These are phyloP conservation scores for Primulina eburnea DNA, from an alignment of 257 asterid genomes.

Conservation along the genomic window DNA sequence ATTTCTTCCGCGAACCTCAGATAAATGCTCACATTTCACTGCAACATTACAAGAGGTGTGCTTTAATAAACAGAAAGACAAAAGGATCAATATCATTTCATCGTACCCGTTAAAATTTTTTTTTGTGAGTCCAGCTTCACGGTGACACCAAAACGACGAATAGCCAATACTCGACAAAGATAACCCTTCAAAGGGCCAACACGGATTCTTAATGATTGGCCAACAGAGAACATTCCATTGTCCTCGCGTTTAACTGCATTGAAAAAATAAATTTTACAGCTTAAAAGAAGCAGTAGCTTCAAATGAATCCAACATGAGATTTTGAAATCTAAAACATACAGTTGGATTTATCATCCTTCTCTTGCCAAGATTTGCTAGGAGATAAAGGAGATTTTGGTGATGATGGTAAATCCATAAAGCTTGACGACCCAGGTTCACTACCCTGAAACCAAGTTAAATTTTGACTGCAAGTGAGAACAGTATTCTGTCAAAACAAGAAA, in stretches of 20 bases:
- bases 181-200: conserved; percentile 96
- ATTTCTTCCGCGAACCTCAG: conserved; percentile 81
- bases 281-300: conserved; percentile 20
- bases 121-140: conserved; percentile 97
- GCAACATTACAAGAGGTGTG: conserved; percentile 24
- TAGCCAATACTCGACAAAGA: conserved; percentile 84
- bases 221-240: conserved; percentile 68
- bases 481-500: conserved; percentile 1
- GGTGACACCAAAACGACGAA: conserved; percentile 86
- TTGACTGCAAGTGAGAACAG: conserved; percentile 16
- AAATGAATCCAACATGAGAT: conserved; percentile 17
- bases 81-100: conserved; percentile 16
- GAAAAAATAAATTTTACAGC: conserved; percentile 21
- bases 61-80: conserved; percentile 16
- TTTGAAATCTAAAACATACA: conserved; percentile 50
- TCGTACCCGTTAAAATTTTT: conserved; percentile 78
- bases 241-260: conserved; percentile 68
- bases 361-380: conserved; percentile 62
- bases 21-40: conserved; percentile 83
- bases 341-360: conserved; percentile 50
- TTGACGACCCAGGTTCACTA: conserved; percentile 53
- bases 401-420: conserved; percentile 54
- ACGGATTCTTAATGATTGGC: conserved; percentile 78
- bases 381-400: conserved; percentile 82
- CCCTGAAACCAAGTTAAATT: conserved; percentile 40